Percentiles rank a stretch among this genome's conserved stretches.
Evolutionary conservation across 1,284 basidiomycete species (phyloP).

Genomic region (Austroboletus rostrupii): DNA sequence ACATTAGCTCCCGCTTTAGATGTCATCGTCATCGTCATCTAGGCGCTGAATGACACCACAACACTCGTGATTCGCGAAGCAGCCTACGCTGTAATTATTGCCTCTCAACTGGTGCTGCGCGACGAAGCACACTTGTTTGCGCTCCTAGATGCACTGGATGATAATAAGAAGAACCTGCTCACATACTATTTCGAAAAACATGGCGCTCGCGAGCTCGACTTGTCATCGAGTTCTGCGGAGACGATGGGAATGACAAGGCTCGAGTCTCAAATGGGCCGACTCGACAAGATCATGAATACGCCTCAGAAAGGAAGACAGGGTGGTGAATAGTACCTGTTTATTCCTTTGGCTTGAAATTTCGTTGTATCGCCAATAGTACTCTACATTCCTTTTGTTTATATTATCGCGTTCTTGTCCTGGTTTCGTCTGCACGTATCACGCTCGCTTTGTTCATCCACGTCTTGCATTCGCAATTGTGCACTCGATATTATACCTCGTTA

Average conservation of each 20-base stretch:
- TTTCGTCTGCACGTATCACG: slow-evolving; percentile 5
- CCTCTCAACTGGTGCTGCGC: slow-evolving; percentile 71
- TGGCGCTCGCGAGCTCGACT: slow-evolving; percentile 51
- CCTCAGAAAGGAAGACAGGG: slow-evolving; percentile 36
- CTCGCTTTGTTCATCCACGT: slow-evolving; percentile 14
- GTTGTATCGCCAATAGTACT: neutral
- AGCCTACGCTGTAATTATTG: slow-evolving; percentile 74
- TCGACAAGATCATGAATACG: slow-evolving; percentile 72
- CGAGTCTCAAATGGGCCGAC: slow-evolving; percentile 69
- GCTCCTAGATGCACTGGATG: slow-evolving; percentile 71
- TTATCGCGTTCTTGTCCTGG: neutral
- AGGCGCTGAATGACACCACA: slow-evolving; percentile 69
- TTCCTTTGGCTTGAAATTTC: neutral
- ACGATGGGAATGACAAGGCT: slow-evolving; percentile 55
- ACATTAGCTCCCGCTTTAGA: neutral
- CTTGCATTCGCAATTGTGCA: neutral
- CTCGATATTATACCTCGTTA: slow-evolving; percentile 12
- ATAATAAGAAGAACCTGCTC: slow-evolving; percentile 82
- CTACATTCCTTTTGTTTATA: neutral
- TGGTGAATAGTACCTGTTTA: slow-evolving; percentile 3
- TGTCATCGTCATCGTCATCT: neutral
- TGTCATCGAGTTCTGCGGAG: slow-evolving; percentile 29
- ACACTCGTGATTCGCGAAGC: slow-evolving; percentile 77
- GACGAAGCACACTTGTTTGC: slow-evolving; percentile 78
- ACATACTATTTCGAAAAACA: slow-evolving; percentile 85